A percentile compares a stretch with the other conserved stretches of the same genome.
Conservation (phyloP, 306 rosid genomes). For the Carpinus viminea region DNA sequence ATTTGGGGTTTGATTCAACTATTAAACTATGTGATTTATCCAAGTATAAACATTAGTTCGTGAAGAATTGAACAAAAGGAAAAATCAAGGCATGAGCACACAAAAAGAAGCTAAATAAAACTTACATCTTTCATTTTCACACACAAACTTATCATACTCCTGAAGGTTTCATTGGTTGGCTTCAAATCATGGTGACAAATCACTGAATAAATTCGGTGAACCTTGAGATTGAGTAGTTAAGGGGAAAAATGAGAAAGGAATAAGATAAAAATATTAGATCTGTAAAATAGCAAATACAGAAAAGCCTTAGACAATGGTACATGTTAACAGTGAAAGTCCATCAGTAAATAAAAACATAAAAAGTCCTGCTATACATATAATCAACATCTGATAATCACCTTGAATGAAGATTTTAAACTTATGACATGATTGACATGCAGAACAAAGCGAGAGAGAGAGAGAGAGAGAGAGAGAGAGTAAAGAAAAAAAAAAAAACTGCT, state of each 20-base stretch:
- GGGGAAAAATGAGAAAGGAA: constrained; percentile 17
- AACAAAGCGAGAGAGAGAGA: neutral
- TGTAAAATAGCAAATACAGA: neutral
- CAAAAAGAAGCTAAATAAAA: constrained; percentile 3
- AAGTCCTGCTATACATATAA: neutral
- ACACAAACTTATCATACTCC: constrained; percentile 58
- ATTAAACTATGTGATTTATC: constrained; percentile 4
- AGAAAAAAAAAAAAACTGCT: neutral
- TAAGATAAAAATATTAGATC: constrained; percentile 22
- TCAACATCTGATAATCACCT: neutral
- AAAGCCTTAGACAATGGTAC: neutral
- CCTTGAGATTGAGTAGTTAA: constrained; percentile 38
- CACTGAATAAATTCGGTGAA: constrained; percentile 57
- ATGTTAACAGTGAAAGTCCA: neutral
- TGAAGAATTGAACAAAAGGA: constrained; percentile 16
- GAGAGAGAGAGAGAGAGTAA: no score
- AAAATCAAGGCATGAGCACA: constrained; percentile 23
- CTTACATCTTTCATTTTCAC: constrained; percentile 80
- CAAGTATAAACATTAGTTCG: constrained; percentile 13
- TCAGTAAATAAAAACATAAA: neutral
- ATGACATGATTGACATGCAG: neutral
- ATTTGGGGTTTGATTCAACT: constrained; percentile 17
- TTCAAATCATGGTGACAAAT: constrained; percentile 43
- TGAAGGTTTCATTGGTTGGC: constrained; percentile 62
- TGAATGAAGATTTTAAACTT: neutral